Percentiles rank a stretch among this genome's conserved stretches.
Conservation (phyloP, 1,139 yeast species). For the Candida anutae region DNA sequence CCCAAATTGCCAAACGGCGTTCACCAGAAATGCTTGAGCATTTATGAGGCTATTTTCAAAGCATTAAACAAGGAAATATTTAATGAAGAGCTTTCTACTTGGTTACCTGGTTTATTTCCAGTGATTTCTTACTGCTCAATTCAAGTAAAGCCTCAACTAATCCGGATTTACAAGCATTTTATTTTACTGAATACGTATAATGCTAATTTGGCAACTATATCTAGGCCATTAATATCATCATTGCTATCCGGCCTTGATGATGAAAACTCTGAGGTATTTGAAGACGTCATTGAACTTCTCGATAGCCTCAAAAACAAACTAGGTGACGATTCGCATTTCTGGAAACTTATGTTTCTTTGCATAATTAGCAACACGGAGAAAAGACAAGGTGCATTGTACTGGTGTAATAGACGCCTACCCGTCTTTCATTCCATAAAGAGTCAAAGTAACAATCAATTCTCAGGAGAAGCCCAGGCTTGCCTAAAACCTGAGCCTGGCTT, state of each 20-base stretch:
- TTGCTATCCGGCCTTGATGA: constrained; percentile 87
- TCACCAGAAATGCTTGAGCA: constrained; percentile 77
- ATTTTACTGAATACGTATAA: constrained; percentile 45
- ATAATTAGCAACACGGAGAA: constrained; percentile 74
- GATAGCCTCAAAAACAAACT: constrained; percentile 53
- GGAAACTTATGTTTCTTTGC: constrained; percentile 76
- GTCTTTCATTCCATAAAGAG: constrained; percentile 20
- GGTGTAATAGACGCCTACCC: constrained; percentile 67
- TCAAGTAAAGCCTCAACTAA: constrained; percentile 71
- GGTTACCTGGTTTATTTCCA: constrained; percentile 90
- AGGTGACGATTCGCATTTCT: constrained; percentile 66
- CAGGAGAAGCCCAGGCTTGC: constrained; percentile 52
- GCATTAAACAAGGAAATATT: constrained; percentile 47
- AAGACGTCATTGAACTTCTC: constrained; percentile 49
- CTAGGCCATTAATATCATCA: constrained; percentile 66
- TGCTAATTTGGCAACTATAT: constrained; percentile 40
- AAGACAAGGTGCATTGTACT: constrained; percentile 74
- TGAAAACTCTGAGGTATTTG: constrained; percentile 77
- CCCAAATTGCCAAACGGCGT: constrained; percentile 89
- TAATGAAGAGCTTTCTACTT: constrained; percentile 47
- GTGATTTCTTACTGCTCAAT: constrained; percentile 82
- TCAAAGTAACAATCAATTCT: constrained; percentile 15
- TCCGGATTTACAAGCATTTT: constrained; percentile 51
- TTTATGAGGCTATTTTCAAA: constrained; percentile 64
- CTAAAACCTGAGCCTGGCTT: constrained; percentile 76